A percentile compares a stretch with the other conserved stretches of the same genome.
These are phyloP conservation scores for Aspergillus felis DNA, from an alignment of 2,329 filamentous ascomycete species.

Conservation along the genomic window DNA sequence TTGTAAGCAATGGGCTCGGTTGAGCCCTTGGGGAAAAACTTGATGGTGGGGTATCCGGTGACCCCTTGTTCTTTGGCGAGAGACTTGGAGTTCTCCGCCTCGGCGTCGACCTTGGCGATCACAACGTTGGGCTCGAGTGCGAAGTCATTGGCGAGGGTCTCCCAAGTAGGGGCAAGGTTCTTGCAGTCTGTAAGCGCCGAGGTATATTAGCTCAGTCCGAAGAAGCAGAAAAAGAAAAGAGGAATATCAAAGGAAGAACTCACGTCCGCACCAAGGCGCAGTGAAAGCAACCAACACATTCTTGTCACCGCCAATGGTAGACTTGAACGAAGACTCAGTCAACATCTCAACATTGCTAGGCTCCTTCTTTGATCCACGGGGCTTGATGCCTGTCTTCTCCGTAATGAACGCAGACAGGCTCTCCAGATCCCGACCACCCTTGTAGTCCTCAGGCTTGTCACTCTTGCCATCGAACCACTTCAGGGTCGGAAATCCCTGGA, in stretches of 20 bases:
- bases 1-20: constrained; percentile 68
- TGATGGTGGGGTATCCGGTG: constrained; percentile 90
- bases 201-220: constrained; percentile 4
- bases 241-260: constrained; percentile 41
- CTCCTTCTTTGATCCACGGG: constrained; percentile 59
- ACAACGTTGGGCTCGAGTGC: constrained; percentile 71
- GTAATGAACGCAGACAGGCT: constrained; percentile 74
- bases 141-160: constrained; percentile 79
- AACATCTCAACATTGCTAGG: constrained; percentile 76
- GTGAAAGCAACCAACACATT: constrained; percentile 94
- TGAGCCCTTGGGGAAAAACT: constrained; percentile 88
- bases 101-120: constrained; percentile 93
- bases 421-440: constrained; percentile 80
- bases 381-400: constrained; percentile 81
- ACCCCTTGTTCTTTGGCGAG: constrained; percentile 73
- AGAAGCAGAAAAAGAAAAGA: constrained; percentile 5
- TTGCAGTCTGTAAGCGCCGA: constrained; percentile 77
- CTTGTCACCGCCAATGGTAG: constrained; percentile 76
- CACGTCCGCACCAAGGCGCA: constrained; percentile 97
- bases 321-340: constrained; percentile 73
- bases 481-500: constrained; percentile 93
- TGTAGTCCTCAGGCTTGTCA: constrained; percentile 79
- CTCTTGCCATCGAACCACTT: constrained; percentile 98
- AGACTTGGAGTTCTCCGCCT: constrained; percentile 78
- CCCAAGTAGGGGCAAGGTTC: constrained; percentile 83